phyloP scores from a whole-genome alignment of 2,329 filamentous ascomycete genomes.

The Pseudogymnoascus sp. region DNA sequence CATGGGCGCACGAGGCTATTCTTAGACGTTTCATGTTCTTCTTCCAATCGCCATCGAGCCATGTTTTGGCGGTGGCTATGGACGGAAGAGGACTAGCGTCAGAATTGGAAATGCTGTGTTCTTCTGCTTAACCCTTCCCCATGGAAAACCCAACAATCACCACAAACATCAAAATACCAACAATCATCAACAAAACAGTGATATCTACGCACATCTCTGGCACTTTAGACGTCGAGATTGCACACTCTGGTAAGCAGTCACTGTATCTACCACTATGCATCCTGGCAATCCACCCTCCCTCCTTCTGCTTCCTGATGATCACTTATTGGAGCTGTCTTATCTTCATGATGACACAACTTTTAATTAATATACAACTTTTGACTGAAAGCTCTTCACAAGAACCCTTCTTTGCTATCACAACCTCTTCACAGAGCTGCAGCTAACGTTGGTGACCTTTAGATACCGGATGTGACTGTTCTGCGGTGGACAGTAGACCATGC shows the following conservation, averaged over 20 bases:
- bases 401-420: not conserved
- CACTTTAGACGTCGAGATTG: not conserved
- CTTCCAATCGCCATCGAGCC: constrained; percentile 3
- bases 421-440: constrained; percentile 7
- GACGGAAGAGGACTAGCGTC: constrained; percentile 1
- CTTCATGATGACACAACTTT: constrained; percentile 24
- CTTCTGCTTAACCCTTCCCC: not conserved
- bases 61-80: not conserved
- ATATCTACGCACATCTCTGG: not conserved
- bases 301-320: constrained; percentile 13
- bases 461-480: constrained; percentile 4
- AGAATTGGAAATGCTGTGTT: not conserved
- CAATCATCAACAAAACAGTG: not conserved
- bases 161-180: not conserved
- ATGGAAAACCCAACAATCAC: not conserved
- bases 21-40: constrained; percentile 8
- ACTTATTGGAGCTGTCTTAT: constrained; percentile 33
- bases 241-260: not conserved
- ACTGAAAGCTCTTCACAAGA: constrained; percentile 5
- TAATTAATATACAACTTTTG: constrained; percentile 24
- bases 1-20: not conserved
- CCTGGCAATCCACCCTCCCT: not conserved
- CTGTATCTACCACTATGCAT: not conserved
- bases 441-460: not conserved
- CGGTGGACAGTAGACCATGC: constrained; percentile 4